phyloP scores from a whole-genome alignment of 1,139 yeast species.

The Pichia sorboxylosa region DNA sequence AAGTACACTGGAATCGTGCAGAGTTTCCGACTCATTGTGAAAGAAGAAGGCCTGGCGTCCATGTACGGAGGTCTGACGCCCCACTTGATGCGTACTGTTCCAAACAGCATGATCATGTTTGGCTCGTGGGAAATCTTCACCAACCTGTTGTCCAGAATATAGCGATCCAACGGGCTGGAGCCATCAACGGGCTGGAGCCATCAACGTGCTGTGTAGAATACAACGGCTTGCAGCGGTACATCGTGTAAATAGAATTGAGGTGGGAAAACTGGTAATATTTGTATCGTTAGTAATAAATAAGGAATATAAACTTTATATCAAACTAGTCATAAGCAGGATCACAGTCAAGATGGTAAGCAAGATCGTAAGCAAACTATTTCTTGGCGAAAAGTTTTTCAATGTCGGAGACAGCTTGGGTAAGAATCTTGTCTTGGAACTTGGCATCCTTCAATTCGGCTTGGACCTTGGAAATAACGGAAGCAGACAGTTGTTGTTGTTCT shows the following conservation, averaged over 20 bases:
- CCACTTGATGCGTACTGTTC: conserved; percentile 91
- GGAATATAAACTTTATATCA: too few relatives aligned
- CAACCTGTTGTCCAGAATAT: conserved; percentile 40
- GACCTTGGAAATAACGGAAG: conserved; percentile 79
- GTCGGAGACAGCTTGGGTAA: conserved; percentile 84
- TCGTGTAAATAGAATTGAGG: too few relatives aligned
- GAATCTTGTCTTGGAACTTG: conserved; percentile 87
- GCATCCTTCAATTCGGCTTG: conserved; percentile 76
- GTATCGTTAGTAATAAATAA: too few relatives aligned
- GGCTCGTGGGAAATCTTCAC: conserved; percentile 98
- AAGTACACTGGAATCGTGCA: conserved; percentile 86
- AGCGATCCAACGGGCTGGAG: too few relatives aligned
- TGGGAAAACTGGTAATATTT: too few relatives aligned
- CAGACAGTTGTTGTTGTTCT: conserved; percentile 87
- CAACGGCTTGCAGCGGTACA: too few relatives aligned
- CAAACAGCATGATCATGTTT: conserved; percentile 96
- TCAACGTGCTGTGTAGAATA: too few relatives aligned
- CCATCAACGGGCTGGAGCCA: too few relatives aligned
- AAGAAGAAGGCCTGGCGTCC: conserved; percentile 85
- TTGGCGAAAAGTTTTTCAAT: conserved; percentile 68
- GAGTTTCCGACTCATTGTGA: conserved; percentile 69
- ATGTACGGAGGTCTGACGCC: conserved; percentile 98
- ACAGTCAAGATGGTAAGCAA: too few relatives aligned
- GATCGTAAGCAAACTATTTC: conserved; percentile 18
- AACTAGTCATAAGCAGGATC: too few relatives aligned